Conservation (phyloP, 2,329 filamentous ascomycete species). For the Hysterium pulicare region DNA sequence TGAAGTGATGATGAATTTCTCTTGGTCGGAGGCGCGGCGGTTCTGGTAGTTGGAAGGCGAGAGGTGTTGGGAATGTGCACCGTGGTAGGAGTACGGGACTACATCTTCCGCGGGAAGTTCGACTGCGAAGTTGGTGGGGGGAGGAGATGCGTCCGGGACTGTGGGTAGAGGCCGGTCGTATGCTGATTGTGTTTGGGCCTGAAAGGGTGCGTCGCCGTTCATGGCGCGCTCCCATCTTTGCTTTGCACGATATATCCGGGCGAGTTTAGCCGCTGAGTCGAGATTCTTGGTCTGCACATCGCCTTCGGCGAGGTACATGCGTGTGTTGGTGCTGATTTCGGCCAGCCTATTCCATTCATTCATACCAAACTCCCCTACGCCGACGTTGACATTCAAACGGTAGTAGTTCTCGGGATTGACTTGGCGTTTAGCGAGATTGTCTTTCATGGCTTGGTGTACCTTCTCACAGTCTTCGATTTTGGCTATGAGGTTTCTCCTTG, state of each 20-base stretch:
- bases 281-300: slow-evolving; percentile 75
- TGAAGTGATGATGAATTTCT: slow-evolving; percentile 55
- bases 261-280: slow-evolving; percentile 73
- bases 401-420: slow-evolving; percentile 91
- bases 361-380: slow-evolving; percentile 96
- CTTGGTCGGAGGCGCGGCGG: slow-evolving; percentile 29
- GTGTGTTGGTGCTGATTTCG: slow-evolving; percentile 90
- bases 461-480: slow-evolving; percentile 96
- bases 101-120: slow-evolving; percentile 59
- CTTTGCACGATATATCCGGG: slow-evolving; percentile 77
- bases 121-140: slow-evolving; percentile 50
- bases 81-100: slow-evolving; percentile 28
- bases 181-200: slow-evolving; percentile 21
- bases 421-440: slow-evolving; percentile 71
- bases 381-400: slow-evolving; percentile 93
- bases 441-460: slow-evolving; percentile 83
- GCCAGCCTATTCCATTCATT: slow-evolving; percentile 95
- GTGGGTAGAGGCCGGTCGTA: slow-evolving; percentile 32
- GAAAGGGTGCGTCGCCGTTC: slow-evolving; percentile 26
- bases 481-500: slow-evolving; percentile 73
- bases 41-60: slow-evolving; percentile 29
- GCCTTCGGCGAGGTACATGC: slow-evolving; percentile 71
- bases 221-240: slow-evolving; percentile 58
- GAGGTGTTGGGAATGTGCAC: slow-evolving; percentile 36
- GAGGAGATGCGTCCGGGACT: slow-evolving; percentile 41